A percentile compares a stretch with the other conserved stretches of the same genome.
Evolutionary conservation across 768 basidiomycete genomes (phyloP).

Genomic region (Lentinula aciculospora): DNA sequence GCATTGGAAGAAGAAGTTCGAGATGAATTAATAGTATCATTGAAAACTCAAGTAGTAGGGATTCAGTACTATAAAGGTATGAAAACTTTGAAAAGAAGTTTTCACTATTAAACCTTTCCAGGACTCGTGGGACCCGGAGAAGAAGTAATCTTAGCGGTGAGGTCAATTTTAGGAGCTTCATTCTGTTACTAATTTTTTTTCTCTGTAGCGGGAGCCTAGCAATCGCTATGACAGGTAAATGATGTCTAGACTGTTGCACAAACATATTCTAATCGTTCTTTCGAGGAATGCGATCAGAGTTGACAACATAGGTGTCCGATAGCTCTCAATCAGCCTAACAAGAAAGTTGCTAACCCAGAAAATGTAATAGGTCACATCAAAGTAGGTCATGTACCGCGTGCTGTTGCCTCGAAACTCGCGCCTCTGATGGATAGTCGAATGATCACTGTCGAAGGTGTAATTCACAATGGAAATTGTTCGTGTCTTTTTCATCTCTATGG

Average conservation of each 20-base stretch:
- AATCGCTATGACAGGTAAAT: slow-evolving; percentile 65
- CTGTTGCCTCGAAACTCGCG: slow-evolving; percentile 53
- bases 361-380: slow-evolving; percentile 33
- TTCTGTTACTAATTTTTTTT: neutral
- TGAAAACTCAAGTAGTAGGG: slow-evolving; percentile 67
- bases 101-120: slow-evolving; percentile 16
- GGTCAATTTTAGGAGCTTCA: neutral
- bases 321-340: too few relatives aligned
- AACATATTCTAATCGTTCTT: neutral
- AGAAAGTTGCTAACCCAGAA: neutral
- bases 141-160: slow-evolving; percentile 49
- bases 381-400: slow-evolving; percentile 76
- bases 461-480: slow-evolving; percentile 61
- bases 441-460: slow-evolving; percentile 69
- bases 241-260: neutral
- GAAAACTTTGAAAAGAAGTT: slow-evolving; percentile 3
- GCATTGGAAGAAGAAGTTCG: slow-evolving; percentile 36
- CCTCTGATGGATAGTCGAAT: slow-evolving; percentile 61
- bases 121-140: slow-evolving; percentile 80
- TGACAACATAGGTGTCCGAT: slow-evolving; percentile 56
- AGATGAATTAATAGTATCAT: slow-evolving; percentile 65
- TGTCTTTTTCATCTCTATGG: neutral
- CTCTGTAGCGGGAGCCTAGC: slow-evolving; percentile 46
- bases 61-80: slow-evolving; percentile 76
- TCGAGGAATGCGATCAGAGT: slow-evolving; percentile 76